Conservation (phyloP, 768 basidiomycete genomes). For the Boletus huronensis region DNA sequence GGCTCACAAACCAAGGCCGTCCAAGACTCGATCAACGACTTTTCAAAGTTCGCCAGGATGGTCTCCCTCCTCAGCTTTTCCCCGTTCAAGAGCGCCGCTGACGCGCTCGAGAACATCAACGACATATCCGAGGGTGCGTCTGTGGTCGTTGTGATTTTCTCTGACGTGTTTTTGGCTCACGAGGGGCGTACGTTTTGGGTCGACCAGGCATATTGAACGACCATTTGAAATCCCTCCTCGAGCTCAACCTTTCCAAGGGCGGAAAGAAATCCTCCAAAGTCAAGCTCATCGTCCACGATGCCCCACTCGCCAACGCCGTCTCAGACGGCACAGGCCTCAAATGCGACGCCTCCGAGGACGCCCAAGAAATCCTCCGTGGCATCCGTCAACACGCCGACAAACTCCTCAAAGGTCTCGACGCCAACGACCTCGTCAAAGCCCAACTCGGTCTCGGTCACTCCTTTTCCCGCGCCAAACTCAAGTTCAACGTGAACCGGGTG, state of each 20-base stretch:
- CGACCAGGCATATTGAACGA: conserved; percentile 77
- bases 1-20: conserved; percentile 73
- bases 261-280: conserved; percentile 65
- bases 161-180: not conserved
- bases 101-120: conserved; percentile 93
- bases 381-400: conserved; percentile 89
- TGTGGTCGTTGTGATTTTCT: not conserved
- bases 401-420: conserved; percentile 83
- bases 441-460: conserved; percentile 97
- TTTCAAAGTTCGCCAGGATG: conserved; percentile 90
- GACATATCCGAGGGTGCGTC: conserved; percentile 90
- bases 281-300: conserved; percentile 77
- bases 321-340: conserved; percentile 65
- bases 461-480: conserved; percentile 95
- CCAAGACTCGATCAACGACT: conserved; percentile 83
- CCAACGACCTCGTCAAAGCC: conserved; percentile 85
- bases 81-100: conserved; percentile 90
- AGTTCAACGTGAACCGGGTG: conserved; percentile 93
- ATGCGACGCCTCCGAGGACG: conserved; percentile 78
- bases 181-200: not conserved
- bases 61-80: conserved; percentile 86
- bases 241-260: conserved; percentile 77
- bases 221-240: conserved; percentile 76
- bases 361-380: conserved; percentile 85
- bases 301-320: conserved; percentile 71